Evolutionary conservation across 164 flowering plant genomes (phyloP), one percentile per base, ranked within the genome.

Genomic region (Kalanchoe fedtschenkoi): DNA sequence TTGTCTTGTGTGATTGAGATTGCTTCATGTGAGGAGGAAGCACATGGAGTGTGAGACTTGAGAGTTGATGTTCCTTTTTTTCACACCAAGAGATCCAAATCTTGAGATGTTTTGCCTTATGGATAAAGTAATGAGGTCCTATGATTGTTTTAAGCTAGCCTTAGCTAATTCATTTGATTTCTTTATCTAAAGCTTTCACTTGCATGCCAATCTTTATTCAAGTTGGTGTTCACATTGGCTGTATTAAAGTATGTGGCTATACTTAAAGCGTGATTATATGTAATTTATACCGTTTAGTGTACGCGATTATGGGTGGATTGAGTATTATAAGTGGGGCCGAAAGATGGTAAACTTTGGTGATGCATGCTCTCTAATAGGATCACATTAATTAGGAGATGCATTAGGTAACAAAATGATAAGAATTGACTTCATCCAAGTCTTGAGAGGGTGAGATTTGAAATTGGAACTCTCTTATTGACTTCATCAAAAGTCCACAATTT

Each of bases 1-100:
- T 51, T 13, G 17, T 51, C 32, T 11, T 51, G 56, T 24, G 56
- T 51, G 26, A 51, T 51, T 26, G 26, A 51, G 56, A 32, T 51
- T 51, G 56, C 56, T 51, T 51, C 56, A 51, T 24, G 56, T 51
- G 32, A 51, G 32, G 56, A 51, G 26, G 56, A 26, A 51, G 56
- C 16, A 51, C 56, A 51, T 26, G 56, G 32, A 24, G 56, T 26
- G 5, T 51, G 29, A 22, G 22, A 47, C 29, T 47, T 47, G 16
- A 13, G 54, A 47, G 29, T 47, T 21, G 28, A 47, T 26, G 15
- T 26, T 26, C n/a, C 24, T 51, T 51, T 51, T 26, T 11, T 9
- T n/a, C n/a, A 51, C 32, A 51, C 32, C 56, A 24, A 51, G 56
- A 51, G 56, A 51, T 51, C 14, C 56, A 24, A 51, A 26, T 47